Evolutionary conservation across 495 filamentous ascomycete species (phyloP).

Genomic region (Hypoxylon subgilvum): DNA sequence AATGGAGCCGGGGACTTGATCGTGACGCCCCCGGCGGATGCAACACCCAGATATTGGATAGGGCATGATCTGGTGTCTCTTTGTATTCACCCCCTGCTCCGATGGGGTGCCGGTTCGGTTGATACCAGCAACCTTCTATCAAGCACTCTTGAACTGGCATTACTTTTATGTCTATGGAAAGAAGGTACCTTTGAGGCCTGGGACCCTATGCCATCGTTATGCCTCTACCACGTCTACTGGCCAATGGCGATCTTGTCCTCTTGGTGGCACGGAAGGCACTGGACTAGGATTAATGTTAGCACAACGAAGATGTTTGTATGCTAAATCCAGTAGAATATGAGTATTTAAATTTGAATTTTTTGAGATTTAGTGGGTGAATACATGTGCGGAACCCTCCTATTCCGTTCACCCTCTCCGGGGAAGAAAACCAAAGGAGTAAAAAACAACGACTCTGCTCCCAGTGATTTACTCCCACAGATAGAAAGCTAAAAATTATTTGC

Average conservation of each 20-base stretch:
- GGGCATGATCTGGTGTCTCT: conserved; percentile 63
- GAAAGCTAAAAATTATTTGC: too few relatives aligned
- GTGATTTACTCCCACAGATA: too few relatives aligned
- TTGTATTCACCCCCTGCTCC: conserved; percentile 37
- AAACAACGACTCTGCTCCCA: too few relatives aligned
- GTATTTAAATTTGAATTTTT: not conserved
- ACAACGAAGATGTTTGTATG: conserved; percentile 63
- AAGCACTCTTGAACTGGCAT: conserved; percentile 37
- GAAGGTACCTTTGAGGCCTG: conserved; percentile 65
- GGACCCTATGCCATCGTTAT: conserved; percentile 66
- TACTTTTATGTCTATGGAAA: conserved; percentile 61
- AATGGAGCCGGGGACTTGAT: not conserved
- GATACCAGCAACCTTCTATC: conserved; percentile 25
- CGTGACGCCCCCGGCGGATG: conserved; percentile 39
- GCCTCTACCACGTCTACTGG: conserved; percentile 68
- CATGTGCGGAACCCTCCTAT: too few relatives aligned
- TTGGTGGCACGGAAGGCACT: conserved; percentile 50
- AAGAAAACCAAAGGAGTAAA: too few relatives aligned
- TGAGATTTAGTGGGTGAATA: too few relatives aligned
- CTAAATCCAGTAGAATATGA: conserved; percentile 3
- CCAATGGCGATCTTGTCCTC: conserved; percentile 54
- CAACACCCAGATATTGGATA: conserved; percentile 60
- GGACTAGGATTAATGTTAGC: conserved; percentile 66
- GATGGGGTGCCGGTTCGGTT: not conserved
- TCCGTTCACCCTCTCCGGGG: too few relatives aligned